phyloP scores from a whole-genome alignment of 495 filamentous ascomycete genomes.

The Xylaria acuta region DNA sequence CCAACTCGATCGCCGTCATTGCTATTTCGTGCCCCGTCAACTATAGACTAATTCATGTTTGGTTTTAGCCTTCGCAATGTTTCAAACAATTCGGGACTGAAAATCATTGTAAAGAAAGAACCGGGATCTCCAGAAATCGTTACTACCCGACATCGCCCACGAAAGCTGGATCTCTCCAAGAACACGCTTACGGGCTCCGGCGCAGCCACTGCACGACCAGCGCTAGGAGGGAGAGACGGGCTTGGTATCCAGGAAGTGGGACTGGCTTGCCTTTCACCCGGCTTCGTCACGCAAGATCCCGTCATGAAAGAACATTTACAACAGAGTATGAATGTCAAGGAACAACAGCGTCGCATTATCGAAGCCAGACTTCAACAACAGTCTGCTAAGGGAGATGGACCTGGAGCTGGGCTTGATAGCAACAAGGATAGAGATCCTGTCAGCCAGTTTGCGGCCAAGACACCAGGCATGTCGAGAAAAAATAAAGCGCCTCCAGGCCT shows the following conservation, averaged over 20 bases:
- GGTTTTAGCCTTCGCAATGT: constrained; percentile 57
- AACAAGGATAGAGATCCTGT: constrained; percentile 60
- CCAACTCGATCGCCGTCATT: neutral
- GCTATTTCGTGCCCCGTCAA: neutral
- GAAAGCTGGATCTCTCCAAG: constrained; percentile 86
- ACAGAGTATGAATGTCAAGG: constrained; percentile 88
- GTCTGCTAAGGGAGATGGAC: constrained; percentile 70
- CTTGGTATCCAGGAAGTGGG: constrained; percentile 90
- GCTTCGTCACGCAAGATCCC: constrained; percentile 96
- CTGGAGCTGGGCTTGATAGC: constrained; percentile 33
- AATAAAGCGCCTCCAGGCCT: constrained; percentile 88
- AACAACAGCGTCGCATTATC: constrained; percentile 94
- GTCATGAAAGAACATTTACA: constrained; percentile 94
- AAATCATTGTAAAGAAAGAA: constrained; percentile 96
- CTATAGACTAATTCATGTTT: constrained; percentile 10
- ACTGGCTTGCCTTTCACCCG: constrained; percentile 91
- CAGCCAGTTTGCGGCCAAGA: constrained; percentile 65
- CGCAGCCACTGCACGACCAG: constrained; percentile 70
- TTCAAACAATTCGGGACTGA: constrained; percentile 61
- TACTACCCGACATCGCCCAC: constrained; percentile 78
- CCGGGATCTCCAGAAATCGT: constrained; percentile 82
- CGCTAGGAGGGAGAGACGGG: constrained; percentile 77
- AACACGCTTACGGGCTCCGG: constrained; percentile 63
- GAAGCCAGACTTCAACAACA: constrained; percentile 89
- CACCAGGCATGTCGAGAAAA: constrained; percentile 66